Evolutionary conservation across 352 stramenopile species (phyloP).

Genomic region (Chrysophaeum taylorii): DNA sequence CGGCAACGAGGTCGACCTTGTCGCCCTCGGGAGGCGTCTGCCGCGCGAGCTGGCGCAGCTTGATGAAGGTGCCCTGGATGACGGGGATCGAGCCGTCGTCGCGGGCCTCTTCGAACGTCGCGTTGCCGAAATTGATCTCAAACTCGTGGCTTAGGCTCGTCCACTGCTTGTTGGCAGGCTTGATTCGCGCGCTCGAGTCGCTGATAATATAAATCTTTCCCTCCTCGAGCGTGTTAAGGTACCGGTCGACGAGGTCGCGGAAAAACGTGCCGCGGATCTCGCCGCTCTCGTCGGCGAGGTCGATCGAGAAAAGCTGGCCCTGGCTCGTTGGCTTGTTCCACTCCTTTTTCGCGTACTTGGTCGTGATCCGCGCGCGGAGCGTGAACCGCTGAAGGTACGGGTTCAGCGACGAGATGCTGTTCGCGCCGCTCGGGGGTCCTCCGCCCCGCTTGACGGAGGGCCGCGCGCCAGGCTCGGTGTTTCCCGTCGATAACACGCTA

Average conservation of each 20-base stretch:
- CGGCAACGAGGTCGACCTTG: constrained; percentile 85
- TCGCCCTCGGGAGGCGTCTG: constrained; percentile 66
- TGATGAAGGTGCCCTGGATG: constrained; percentile 80
- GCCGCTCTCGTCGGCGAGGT: constrained; percentile 84
- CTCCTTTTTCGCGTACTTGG: constrained; percentile 79
- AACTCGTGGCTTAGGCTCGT: constrained; percentile 91
- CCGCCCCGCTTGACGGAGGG: not conserved
- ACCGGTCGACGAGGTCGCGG: constrained; percentile 94
- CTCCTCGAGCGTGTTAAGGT: constrained; percentile 75
- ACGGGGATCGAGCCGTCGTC: constrained; percentile 76
- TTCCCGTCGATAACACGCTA: not conserved
- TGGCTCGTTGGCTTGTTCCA: constrained; percentile 91
- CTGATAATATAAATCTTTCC: constrained; percentile 84
- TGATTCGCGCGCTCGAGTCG: constrained; percentile 69
- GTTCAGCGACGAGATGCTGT: constrained; percentile 67
- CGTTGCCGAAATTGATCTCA: constrained; percentile 93
- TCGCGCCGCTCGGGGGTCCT: constrained; percentile 28
- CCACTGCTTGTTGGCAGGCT: constrained; percentile 94
- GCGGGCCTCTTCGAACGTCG: constrained; percentile 75
- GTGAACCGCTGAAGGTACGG: constrained; percentile 86
- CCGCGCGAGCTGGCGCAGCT: constrained; percentile 71
- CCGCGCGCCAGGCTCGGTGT: not conserved
- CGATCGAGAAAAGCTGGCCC: constrained; percentile 87
- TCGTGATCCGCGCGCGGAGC: constrained; percentile 79
- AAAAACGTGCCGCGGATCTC: constrained; percentile 98